Conservation (phyloP, 2,329 filamentous ascomycete genomes). For the Phaeosphaeria sp. region DNA sequence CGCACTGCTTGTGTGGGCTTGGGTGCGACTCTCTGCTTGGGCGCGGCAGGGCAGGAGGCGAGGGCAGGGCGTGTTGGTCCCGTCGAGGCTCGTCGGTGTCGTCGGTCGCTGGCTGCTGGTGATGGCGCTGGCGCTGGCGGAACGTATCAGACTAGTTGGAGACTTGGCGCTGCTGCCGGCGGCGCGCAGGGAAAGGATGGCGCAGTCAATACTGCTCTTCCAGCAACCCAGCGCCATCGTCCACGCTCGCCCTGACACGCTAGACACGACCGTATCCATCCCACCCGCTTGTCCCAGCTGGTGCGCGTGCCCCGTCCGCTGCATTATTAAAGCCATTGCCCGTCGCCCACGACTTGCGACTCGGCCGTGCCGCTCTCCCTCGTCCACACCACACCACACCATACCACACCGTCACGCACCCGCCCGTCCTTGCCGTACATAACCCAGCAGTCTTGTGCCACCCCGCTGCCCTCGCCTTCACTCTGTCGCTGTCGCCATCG, state of each 20-base stretch:
- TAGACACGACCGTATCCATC: slow-evolving; percentile 5
- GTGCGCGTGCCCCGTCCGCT: slow-evolving; percentile 18
- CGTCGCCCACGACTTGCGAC: slow-evolving; percentile 3
- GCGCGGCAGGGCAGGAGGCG: slow-evolving; percentile 10
- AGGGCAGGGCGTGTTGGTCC: slow-evolving; percentile 9
- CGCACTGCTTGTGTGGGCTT: slow-evolving; percentile 13
- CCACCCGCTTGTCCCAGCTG: slow-evolving; percentile 18
- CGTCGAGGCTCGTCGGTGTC: slow-evolving; percentile 2
- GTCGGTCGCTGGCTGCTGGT: slow-evolving; percentile 2
- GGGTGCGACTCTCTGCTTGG: slow-evolving; percentile 6
- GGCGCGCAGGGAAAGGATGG: slow-evolving; percentile 1
- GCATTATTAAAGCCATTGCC: slow-evolving; percentile 27
- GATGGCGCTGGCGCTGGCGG: slow-evolving; percentile 4
- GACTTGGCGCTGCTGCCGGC: slow-evolving; percentile 7
- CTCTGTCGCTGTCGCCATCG: slow-evolving; percentile 18
- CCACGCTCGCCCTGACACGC: background rate
- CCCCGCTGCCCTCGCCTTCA: slow-evolving; percentile 7
- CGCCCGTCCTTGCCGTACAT: slow-evolving; percentile 3
- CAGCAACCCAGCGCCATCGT: background rate
- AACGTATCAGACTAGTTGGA: slow-evolving; percentile 4
- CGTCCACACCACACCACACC: too few relatives aligned
- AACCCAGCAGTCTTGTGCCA: background rate
- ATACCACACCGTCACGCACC: slow-evolving; percentile 1
- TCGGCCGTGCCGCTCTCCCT: background rate
- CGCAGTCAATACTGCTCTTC: slow-evolving; percentile 1